These are phyloP conservation scores for button mushroom (Agaricus bisporus) DNA, from an alignment of 768 basidiomycete species.

Conservation along the genomic window DNA sequence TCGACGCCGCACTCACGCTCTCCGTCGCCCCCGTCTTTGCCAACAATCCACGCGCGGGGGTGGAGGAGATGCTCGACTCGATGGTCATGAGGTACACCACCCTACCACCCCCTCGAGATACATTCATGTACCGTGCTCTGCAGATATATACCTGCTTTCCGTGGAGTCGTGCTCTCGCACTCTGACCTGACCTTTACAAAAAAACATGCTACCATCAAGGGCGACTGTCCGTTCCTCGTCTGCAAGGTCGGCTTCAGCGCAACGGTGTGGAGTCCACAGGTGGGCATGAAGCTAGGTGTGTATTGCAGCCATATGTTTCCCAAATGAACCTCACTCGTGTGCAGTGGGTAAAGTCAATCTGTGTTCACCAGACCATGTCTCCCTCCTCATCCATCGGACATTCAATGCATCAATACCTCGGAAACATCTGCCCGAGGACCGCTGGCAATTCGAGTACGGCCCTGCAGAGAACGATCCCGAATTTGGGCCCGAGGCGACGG, in stretches of 20 bases:
- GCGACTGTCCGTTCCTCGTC: conserved; percentile 82
- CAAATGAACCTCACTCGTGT: conserved; percentile 1
- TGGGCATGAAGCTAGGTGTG: conserved; percentile 78
- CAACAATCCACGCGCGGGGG: conserved; percentile 63
- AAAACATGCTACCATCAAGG: conserved; percentile 59
- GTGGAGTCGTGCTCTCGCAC: conserved; percentile 84
- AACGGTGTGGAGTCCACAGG: conserved; percentile 80
- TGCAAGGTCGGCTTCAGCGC: conserved; percentile 75
- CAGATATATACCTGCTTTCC: conserved; percentile 85
- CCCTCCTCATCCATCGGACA: conserved; percentile 82
- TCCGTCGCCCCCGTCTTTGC: conserved; percentile 82
- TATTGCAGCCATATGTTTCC: conserved; percentile 7
- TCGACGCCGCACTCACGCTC: conserved; percentile 62
- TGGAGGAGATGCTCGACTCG: conserved; percentile 86
- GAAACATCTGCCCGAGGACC: conserved; percentile 76
- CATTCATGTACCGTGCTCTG: neutral
- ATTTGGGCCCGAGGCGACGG: conserved; percentile 36
- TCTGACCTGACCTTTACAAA: conserved; percentile 67
- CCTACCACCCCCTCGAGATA: neutral
- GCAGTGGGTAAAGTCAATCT: conserved; percentile 83
- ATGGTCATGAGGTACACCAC: conserved; percentile 85
- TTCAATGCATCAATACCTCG: conserved; percentile 96
- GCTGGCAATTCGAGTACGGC: conserved; percentile 85
- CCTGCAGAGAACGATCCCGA: conserved; percentile 78
- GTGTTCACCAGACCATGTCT: conserved; percentile 89